phyloP scores from a whole-genome alignment of 257 asterid species.

The Plantago ovata region DNA sequence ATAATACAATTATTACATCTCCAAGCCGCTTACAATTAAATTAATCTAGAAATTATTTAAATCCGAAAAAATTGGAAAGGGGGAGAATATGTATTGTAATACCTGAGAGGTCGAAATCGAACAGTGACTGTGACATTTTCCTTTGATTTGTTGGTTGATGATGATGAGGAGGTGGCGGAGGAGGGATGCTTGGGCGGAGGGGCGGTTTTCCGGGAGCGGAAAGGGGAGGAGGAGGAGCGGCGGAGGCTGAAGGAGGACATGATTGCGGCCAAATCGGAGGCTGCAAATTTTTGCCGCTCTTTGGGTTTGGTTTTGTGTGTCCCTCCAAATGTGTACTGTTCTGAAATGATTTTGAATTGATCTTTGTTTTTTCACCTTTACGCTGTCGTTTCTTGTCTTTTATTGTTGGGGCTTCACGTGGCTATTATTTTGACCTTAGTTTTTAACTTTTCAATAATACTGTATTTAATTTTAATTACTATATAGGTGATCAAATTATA shows the following conservation, averaged over 20 bases:
- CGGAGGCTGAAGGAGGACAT: conserved; percentile 35
- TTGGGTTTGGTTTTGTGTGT: conserved; percentile 11
- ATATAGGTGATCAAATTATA: too few relatives aligned
- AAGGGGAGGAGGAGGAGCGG: conserved; percentile 51
- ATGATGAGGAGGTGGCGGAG: conserved; percentile 24
- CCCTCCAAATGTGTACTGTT: conserved; percentile 25
- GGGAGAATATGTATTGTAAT: not conserved
- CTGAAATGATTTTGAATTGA: conserved; percentile 28
- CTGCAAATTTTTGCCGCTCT: conserved; percentile 35
- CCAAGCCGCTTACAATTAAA: too few relatives aligned
- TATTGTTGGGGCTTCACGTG: not conserved
- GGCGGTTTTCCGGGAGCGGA: conserved; percentile 43
- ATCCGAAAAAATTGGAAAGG: not conserved
- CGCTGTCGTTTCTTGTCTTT: not conserved
- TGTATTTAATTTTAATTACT: too few relatives aligned
- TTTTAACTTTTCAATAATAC: too few relatives aligned
- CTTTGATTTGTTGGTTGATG: conserved; percentile 38
- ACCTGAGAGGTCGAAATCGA: conserved; percentile 95
- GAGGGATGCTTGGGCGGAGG: conserved; percentile 25
- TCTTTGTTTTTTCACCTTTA: not conserved
- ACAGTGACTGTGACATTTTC: conserved; percentile 85
- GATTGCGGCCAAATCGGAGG: too few relatives aligned
- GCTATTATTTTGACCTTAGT: too few relatives aligned
- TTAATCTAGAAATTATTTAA: not conserved
- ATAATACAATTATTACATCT: not conserved